phyloP scores from a whole-genome alignment of 805 yeast genomes.

The Wickerhamia fluorescens region DNA sequence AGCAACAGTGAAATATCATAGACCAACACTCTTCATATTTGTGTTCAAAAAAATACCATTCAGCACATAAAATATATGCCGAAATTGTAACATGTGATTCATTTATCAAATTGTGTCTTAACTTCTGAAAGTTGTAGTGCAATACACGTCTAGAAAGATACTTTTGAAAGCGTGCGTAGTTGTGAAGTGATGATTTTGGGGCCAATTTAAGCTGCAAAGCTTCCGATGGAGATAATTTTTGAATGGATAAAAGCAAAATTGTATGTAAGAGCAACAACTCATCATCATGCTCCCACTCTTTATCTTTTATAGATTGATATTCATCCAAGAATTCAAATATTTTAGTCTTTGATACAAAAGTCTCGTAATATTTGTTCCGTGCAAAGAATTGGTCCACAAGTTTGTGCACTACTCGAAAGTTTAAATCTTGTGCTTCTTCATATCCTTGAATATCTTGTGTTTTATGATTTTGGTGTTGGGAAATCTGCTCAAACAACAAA shows the following conservation, averaged over 20 bases:
- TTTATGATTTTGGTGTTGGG: constrained; percentile 11
- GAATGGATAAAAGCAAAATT: constrained; percentile 36
- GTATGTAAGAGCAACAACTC: constrained; percentile 40
- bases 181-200: constrained; percentile 12
- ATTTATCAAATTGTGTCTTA: constrained; percentile 39
- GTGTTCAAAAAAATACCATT: constrained; percentile 42
- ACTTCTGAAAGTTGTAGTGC: constrained; percentile 35
- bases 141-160: constrained; percentile 18
- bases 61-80: constrained; percentile 45
- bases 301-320: constrained; percentile 22
- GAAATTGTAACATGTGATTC: constrained; percentile 44
- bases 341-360: constrained; percentile 29
- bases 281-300: constrained; percentile 43
- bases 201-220: constrained; percentile 13
- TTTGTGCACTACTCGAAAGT: constrained; percentile 24
- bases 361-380: constrained; percentile 29
- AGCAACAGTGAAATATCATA: constrained; percentile 41
- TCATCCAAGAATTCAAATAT: constrained; percentile 31
- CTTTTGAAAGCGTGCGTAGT: constrained; percentile 12
- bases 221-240: constrained; percentile 28
- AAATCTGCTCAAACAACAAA: constrained; percentile 11
- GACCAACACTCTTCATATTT: constrained; percentile 48
- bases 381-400: constrained; percentile 39
- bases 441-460: constrained; percentile 11
- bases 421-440: constrained; percentile 13